These are phyloP conservation scores for Botrytis paeoniae DNA, from an alignment of 2,329 filamentous ascomycete genomes.

Conservation along the genomic window DNA sequence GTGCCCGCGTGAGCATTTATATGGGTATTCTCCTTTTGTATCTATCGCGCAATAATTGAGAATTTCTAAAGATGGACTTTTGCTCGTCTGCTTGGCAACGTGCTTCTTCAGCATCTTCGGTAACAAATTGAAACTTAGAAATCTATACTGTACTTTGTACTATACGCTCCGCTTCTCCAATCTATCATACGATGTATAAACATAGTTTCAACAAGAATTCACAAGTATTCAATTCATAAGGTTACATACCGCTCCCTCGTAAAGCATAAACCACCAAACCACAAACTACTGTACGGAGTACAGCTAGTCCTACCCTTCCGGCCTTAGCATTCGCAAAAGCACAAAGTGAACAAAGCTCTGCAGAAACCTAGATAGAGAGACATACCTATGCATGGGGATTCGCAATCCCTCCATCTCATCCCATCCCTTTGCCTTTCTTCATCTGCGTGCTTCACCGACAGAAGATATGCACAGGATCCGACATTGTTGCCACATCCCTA, in stretches of 20 bases:
- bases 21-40: neutral
- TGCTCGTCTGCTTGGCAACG: neutral
- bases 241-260: neutral
- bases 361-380: neutral
- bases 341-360: neutral
- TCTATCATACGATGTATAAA: neutral
- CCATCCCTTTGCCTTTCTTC: neutral
- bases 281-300: neutral
- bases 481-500: neutral
- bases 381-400: neutral
- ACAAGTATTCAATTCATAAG: neutral
- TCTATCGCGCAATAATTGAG: neutral
- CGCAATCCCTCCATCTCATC: neutral
- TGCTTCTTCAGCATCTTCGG: neutral
- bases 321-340: neutral
- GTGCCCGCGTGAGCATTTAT: constrained; percentile 11
- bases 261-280: neutral
- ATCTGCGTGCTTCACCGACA: neutral
- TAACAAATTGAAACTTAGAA: neutral
- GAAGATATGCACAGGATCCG: neutral
- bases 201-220: neutral
- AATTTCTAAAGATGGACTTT: neutral
- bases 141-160: neutral
- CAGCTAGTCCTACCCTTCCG: neutral
- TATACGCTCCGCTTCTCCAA: neutral